Evolutionary conservation across 1,284 basidiomycete species (phyloP).

Genomic region (Puccinia horiana): DNA sequence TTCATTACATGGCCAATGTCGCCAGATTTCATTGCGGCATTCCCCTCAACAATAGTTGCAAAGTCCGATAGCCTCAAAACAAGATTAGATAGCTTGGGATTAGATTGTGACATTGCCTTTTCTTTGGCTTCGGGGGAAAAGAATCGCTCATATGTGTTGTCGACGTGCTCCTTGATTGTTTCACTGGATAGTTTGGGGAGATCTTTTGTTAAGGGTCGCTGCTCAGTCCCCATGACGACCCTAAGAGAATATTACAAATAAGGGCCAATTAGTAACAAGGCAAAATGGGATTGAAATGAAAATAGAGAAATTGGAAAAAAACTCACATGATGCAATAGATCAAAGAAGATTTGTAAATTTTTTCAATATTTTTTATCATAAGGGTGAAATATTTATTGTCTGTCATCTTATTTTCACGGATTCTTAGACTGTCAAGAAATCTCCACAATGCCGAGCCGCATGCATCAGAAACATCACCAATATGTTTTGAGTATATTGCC

Average conservation of each 20-base stretch:
- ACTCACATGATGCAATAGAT: neutral
- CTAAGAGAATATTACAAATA: neutral
- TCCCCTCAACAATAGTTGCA: neutral
- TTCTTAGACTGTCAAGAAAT: neutral
- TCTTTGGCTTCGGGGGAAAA: neutral
- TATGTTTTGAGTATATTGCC: neutral
- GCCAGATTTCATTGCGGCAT: neutral
- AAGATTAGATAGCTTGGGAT: neutral
- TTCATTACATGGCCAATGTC: constrained; percentile 6
- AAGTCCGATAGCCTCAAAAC: neutral
- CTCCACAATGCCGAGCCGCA: neutral
- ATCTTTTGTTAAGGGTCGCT: neutral
- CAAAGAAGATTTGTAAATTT: neutral
- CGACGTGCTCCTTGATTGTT: neutral
- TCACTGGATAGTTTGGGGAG: neutral
- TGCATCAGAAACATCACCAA: neutral
- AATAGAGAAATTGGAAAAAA: neutral
- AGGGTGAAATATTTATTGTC: neutral
- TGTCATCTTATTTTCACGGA: neutral
- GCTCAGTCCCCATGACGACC: neutral
- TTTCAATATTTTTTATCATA: neutral
- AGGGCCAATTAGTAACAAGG: neutral
- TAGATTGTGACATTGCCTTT: neutral
- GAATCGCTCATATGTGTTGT: neutral
- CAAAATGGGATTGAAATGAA: neutral